Base-by-base conservation (phyloP, 345 rosid genomes). In the Dovyalis caffra region DNA sequence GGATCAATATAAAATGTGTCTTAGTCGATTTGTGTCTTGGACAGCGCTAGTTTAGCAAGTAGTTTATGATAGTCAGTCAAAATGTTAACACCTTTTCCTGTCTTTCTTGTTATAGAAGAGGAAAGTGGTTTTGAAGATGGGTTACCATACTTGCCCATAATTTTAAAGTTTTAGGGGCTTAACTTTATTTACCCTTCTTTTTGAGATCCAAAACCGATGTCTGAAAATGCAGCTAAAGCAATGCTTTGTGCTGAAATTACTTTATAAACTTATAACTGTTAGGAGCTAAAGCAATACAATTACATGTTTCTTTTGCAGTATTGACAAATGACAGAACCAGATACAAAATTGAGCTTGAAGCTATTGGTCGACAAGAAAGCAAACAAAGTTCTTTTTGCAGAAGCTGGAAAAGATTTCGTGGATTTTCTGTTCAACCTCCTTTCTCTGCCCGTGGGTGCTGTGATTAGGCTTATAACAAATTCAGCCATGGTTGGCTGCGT, bases 321-420 rank as follows among this genome's bases (percentile, higher is more conserved):
- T 6, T 21, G 11, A 9, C 25, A 29, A 28, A 28, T 26, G 35
- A n/a, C 61, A 28, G 21, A 45, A 40, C 26, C 25, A 20, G 21
- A 2, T 14, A 11, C 68, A 1, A 63, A 47, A 3, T 20, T 73
- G 47, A 73, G 62, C 61, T n/a, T 76, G 72, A 76, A 53, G 71
- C 76, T 73, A 7, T 35, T 73, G 3, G 14, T 74, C 16, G 74
- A 81, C 10, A 43, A 66, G 34, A 68, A 74, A 57, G 61, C 9
- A 18, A 32, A 57, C 25, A 82, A 7, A 69, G 73, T 82, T 7
- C 31, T 74, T 0, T 82, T 72, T 64, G 80, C 84, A 0, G 86
- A 86, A 66, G 77, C 79, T 0, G 77, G 79, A 3, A 82, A 82
- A 64, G 81, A 77, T 4, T 75, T 82, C 20, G 81, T 84, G 4